Evolutionary conservation across 23 red algal species (phyloP), one percentile per base, ranked within the genome.

Genomic region (Cyanidioschyzon merolae): DNA sequence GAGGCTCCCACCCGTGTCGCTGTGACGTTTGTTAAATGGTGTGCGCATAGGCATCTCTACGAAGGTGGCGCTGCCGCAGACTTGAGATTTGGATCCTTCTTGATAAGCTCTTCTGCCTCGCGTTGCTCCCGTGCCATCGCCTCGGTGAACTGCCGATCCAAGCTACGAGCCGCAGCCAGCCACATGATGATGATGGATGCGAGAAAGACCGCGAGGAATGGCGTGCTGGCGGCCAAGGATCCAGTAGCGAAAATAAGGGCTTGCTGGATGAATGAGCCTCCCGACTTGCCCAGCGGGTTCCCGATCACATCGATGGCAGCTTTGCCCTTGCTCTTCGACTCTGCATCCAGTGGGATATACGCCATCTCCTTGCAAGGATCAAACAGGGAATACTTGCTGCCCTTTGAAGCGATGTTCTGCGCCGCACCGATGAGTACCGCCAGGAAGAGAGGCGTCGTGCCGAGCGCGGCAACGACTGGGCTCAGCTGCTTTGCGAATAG

Each of bases 281-380:
- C 92, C 67, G 92, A 96, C 77, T 96, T 96, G 67, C 92, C 92
- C 67, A 96, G 75, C 40, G 92, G 92, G 86, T 96, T 96, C 17
- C 92, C 92, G 76, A 96, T 96, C n/a, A 96, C 92, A 59, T 96
- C 92, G 58, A 96, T 75, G 34, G 92, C 92, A 0, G 92, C 92
- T 87, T 96, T 96, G 68, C 92, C 92, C 86, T 96, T 90, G 30
- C 77, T 85, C 68, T 88, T 91, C 37, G 85, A 83, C 74, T 91
- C 88, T 2, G 82, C 87, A 75, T 96, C 92, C 39, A 96, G 76
- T 39, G 92, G 88, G 77, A 96, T 96, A 83, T 96, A 96, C 0
- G 88, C 84, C 92, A 96, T 96, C 82, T 96, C 92, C 84, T 96
- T 96, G 83, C 87, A 88, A 37, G 92, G 92, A 75, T 96, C 92